These are phyloP conservation scores for Termitomyces sp. DNA, from an alignment of 768 basidiomycete species.

Conservation along the genomic window DNA sequence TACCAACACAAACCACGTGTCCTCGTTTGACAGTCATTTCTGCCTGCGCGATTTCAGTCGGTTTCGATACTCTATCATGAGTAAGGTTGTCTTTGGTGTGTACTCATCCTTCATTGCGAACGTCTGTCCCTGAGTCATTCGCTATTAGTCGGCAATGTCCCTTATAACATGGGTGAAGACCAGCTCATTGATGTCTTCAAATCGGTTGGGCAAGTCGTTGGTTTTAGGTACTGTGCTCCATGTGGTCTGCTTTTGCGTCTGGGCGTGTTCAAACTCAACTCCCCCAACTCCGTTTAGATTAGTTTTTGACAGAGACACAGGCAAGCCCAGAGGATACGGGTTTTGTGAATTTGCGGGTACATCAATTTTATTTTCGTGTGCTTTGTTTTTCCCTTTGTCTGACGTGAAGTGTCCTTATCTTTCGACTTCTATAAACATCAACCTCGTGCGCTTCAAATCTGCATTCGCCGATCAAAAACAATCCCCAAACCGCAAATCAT, in stretches of 20 bases:
- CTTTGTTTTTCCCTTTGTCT: slow-evolving; percentile 22
- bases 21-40: background rate
- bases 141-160: slow-evolving; percentile 75
- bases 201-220: slow-evolving; percentile 81
- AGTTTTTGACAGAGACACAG: slow-evolving; percentile 89
- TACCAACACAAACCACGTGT: background rate
- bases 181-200: slow-evolving; percentile 87
- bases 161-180: slow-evolving; percentile 88
- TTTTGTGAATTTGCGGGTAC: slow-evolving; percentile 91
- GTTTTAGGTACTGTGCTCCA: slow-evolving; percentile 60
- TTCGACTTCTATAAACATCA: slow-evolving; percentile 4
- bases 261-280: slow-evolving; percentile 9
- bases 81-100: slow-evolving; percentile 72
- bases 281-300: slow-evolving; percentile 40
- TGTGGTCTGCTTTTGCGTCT: slow-evolving; percentile 1
- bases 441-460: background rate
- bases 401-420: slow-evolving; percentile 28
- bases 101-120: background rate
- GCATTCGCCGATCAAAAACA: background rate
- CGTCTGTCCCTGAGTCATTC: background rate
- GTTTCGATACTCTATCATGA: too few relatives aligned
- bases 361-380: slow-evolving; percentile 32
- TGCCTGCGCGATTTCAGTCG: background rate
- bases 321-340: slow-evolving; percentile 91
- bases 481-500: background rate